Evolutionary conservation across 768 basidiomycete genomes (phyloP).

Genomic region (Leccinum longicurvipes): DNA sequence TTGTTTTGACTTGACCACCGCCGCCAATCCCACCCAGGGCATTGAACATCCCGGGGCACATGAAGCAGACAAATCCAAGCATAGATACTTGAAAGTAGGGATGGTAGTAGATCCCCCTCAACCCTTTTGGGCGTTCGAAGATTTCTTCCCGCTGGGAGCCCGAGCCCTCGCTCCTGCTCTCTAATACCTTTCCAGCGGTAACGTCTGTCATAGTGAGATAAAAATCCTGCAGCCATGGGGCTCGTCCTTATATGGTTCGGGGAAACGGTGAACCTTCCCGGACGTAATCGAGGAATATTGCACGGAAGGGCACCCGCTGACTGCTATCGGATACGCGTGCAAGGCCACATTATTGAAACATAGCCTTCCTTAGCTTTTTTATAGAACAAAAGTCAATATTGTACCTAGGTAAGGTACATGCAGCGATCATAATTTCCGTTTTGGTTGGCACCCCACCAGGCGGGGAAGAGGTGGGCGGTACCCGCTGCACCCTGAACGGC

Average conservation of each 20-base stretch:
- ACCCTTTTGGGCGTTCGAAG: slow-evolving; percentile 47
- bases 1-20: slow-evolving; percentile 67
- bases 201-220: slow-evolving; percentile 12
- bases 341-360: no score
- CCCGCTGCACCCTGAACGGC: slow-evolving; percentile 52
- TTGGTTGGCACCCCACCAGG: slow-evolving; percentile 63
- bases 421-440: slow-evolving; percentile 38
- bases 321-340: no score
- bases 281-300: slow-evolving; percentile 4
- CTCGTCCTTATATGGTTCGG: slow-evolving; percentile 12
- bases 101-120: slow-evolving; percentile 56
- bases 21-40: slow-evolving; percentile 76
- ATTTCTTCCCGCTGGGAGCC: slow-evolving; percentile 28
- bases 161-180: slow-evolving; percentile 28
- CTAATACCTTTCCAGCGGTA: slow-evolving; percentile 19
- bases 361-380: no score
- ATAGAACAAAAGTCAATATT: no score
- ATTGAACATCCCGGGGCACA: slow-evolving; percentile 73
- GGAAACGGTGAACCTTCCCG: slow-evolving; percentile 1
- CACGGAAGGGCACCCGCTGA: no score
- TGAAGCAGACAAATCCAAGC: slow-evolving; percentile 34
- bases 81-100: slow-evolving; percentile 39
- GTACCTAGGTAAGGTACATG: slow-evolving; percentile 8
- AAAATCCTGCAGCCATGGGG: background rate
- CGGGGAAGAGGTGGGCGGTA: slow-evolving; percentile 45